Evolutionary conservation across 1,284 basidiomycete species (phyloP).

Genomic region (Boletellus sp.): DNA sequence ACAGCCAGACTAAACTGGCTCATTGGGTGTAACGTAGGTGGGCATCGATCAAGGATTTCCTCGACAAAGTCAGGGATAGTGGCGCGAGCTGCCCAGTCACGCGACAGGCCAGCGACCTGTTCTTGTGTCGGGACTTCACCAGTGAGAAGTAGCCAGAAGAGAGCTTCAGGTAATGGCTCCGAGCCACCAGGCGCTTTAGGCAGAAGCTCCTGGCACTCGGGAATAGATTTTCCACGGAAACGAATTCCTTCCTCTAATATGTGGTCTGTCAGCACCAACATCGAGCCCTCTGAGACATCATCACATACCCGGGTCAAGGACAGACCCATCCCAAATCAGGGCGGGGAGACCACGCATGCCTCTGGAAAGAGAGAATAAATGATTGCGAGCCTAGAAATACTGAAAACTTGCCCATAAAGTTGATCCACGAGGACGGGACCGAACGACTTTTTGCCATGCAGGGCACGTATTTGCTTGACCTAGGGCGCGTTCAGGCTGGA

Average conservation of each 20-base stretch:
- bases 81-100: slow-evolving; percentile 90
- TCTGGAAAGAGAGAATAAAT: slow-evolving; percentile 42
- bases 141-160: slow-evolving; percentile 95
- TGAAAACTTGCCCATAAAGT: slow-evolving; percentile 66
- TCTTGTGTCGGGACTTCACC: slow-evolving; percentile 89
- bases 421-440: slow-evolving; percentile 90
- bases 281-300: neutral
- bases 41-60: slow-evolving; percentile 90
- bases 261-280: slow-evolving; percentile 2
- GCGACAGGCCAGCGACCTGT: slow-evolving; percentile 81
- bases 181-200: slow-evolving; percentile 86
- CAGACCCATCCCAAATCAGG: slow-evolving; percentile 94
- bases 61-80: slow-evolving; percentile 89
- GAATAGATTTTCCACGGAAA: slow-evolving; percentile 91
- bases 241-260: slow-evolving; percentile 87
- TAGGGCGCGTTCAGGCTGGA: slow-evolving; percentile 28
- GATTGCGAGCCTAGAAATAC: neutral
- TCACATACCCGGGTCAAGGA: slow-evolving; percentile 76
- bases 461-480: slow-evolving; percentile 81
- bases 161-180: slow-evolving; percentile 90
- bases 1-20: slow-evolving; percentile 93
- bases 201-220: slow-evolving; percentile 81
- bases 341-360: slow-evolving; percentile 90
- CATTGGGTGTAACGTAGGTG: slow-evolving; percentile 94
- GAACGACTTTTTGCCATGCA: slow-evolving; percentile 87